Conservation (phyloP, 306 rosid species). For the Gynostemma pentaphyllum region DNA sequence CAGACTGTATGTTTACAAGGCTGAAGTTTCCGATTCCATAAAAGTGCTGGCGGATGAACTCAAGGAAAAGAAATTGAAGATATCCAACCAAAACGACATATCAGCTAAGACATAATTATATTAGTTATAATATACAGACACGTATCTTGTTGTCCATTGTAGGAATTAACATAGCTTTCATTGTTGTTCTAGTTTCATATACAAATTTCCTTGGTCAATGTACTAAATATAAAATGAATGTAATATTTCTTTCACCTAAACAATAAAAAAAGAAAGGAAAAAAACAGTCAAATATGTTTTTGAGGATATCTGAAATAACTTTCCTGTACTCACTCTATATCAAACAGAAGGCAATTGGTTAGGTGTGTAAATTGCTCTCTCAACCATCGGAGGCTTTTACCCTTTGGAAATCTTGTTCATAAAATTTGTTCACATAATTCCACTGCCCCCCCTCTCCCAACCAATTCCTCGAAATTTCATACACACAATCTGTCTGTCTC, state of each 20-base stretch:
- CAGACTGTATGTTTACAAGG: conserved; percentile 54
- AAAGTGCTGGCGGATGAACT: conserved; percentile 46
- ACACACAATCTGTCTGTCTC: neutral
- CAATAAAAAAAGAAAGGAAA: neutral
- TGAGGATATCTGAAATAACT: neutral
- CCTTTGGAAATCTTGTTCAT: neutral
- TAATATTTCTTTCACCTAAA: neutral
- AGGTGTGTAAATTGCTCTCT: neutral
- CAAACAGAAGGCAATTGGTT: neutral
- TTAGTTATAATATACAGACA: neutral
- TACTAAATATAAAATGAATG: neutral
- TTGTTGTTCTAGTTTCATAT: neutral
- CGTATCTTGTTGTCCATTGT: neutral
- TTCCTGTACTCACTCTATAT: neutral
- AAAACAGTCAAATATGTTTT: neutral
- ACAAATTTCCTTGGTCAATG: neutral
- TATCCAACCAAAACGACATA: neutral
- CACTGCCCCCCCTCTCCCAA: neutral
- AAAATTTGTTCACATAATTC: no score
- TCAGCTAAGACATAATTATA: neutral
- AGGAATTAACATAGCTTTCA: neutral
- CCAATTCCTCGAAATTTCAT: neutral
- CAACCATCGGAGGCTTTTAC: neutral
- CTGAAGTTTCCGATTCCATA: conserved; percentile 70
- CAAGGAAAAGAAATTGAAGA: conserved; percentile 27